Base-by-base conservation (phyloP, 2,329 filamentous ascomycete species). In the Cladosporium sp. region DNA sequence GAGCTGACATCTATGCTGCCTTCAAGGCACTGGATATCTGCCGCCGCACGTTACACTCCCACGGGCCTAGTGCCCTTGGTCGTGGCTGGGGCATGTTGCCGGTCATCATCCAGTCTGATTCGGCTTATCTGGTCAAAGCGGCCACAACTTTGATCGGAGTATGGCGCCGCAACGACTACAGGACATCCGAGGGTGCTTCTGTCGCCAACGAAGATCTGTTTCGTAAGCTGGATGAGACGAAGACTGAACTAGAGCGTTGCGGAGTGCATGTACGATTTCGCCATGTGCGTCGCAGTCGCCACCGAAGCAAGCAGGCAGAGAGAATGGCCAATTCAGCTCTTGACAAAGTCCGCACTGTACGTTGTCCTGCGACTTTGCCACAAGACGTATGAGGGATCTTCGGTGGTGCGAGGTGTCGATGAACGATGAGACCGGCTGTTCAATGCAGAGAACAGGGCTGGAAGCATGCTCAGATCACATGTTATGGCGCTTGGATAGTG, bases 281-380 rank as follows among this genome's bases (percentile, higher is more conserved):
- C 69, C 63, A 66, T 43, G 60, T 72, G n/a, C 60, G 59, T 2
- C n/a, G n/a, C n/a, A n/a, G n/a, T n/a, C n/a, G n/a, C n/a, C n/a
- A 36, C 34, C 20, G 4, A 22, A 1, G 19, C 40, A 20, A 52
- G 40, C 36, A 28, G 6, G 50, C 37, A 7, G 50, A 52, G 5
- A 28, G 17, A 36, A 8, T 52, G 14, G 50, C 50, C n/a, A 52
- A 52, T 9, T 38, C 22, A n/a, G 22, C n/a, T 11, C 22, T 55
- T 15, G 25, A 63, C 67, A 73, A 77, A 59, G 77, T 40, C 28
- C n/a, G n/a, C n/a, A n/a, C n/a, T n/a, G n/a, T n/a, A n/a, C n/a
- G n/a, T n/a, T n/a, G n/a, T n/a, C n/a, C n/a, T n/a, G n/a, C n/a
- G n/a, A n/a, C n/a, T n/a, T n/a, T n/a, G n/a, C n/a, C n/a, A n/a